Conservation (phyloP, 805 yeast genomes). For the Peterozyma xylosa region DNA sequence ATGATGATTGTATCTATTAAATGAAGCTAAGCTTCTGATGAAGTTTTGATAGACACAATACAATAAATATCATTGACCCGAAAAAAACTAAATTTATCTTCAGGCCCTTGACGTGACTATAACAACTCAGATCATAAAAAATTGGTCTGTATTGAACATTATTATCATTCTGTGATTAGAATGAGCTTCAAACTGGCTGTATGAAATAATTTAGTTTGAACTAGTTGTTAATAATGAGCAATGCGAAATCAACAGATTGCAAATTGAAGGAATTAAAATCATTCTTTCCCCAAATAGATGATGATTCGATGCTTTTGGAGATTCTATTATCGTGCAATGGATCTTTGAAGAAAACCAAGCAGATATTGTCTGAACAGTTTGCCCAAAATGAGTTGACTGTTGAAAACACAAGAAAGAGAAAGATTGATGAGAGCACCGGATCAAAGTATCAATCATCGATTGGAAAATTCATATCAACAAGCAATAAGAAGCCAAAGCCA, state of each 20-base stretch:
- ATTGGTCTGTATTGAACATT: too few relatives aligned
- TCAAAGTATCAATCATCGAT: conserved; percentile 13
- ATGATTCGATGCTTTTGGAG: conserved; percentile 33
- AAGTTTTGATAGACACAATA: too few relatives aligned
- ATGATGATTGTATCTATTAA: too few relatives aligned
- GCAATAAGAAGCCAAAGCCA: background rate
- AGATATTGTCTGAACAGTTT: conserved; percentile 30
- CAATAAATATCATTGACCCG: too few relatives aligned
- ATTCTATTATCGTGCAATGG: conserved; percentile 48
- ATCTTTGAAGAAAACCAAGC: conserved; percentile 32
- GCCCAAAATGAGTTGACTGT: conserved; percentile 1
- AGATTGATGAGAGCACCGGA: conserved; percentile 1
- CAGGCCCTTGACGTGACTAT: too few relatives aligned
- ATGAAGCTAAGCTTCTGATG: too few relatives aligned
- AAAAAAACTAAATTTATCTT: too few relatives aligned
- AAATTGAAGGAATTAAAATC: conserved; percentile 28
- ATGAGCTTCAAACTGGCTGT: background rate
- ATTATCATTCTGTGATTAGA: background rate
- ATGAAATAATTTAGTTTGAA: too few relatives aligned
- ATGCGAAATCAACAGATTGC: conserved; percentile 20
- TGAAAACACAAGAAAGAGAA: conserved; percentile 3
- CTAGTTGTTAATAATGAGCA: too few relatives aligned
- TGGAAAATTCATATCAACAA: conserved; percentile 4
- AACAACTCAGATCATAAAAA: too few relatives aligned
- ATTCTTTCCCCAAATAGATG: conserved; percentile 36